Conservation (phyloP, 805 yeast genomes). For the Pichia eremophila region DNA sequence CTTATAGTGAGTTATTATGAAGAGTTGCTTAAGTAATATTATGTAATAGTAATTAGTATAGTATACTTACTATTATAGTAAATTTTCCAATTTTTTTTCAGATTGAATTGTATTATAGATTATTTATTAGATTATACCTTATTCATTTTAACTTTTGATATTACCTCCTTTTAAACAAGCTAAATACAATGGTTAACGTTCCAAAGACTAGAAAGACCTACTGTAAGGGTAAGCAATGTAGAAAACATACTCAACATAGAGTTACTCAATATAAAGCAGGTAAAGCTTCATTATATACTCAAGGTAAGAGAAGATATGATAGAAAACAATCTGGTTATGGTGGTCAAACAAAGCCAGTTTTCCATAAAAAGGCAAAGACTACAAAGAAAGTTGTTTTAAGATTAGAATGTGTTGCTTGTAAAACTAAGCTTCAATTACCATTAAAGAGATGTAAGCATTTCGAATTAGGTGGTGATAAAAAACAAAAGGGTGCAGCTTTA, state of each 20-base stretch:
- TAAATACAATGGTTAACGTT: constrained; percentile 73
- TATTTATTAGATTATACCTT: no score
- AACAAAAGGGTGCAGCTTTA: constrained; percentile 99
- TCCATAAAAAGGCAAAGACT: constrained; percentile 99
- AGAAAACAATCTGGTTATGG: constrained; percentile 99
- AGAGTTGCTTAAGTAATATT: no score
- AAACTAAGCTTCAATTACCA: constrained; percentile 96
- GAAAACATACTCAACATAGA: constrained; percentile 99
- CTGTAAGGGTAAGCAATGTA: constrained; percentile 99
- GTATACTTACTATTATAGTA: no score
- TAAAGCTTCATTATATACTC: constrained; percentile 98
- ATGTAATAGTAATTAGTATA: no score
- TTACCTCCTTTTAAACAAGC: no score
- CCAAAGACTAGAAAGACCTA: constrained; percentile 99
- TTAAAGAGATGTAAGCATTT: constrained; percentile 99
- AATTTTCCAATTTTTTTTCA: no score
- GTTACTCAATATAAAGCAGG: constrained; percentile 99
- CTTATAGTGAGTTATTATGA: no score
- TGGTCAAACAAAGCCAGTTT: constrained; percentile 99
- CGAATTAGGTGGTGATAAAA: constrained; percentile 99
- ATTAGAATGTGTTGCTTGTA: constrained; percentile 97
- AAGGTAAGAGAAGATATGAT: constrained; percentile 99
- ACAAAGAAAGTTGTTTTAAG: constrained; percentile 99
- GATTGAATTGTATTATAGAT: no score
- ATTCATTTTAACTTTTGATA: no score